Conservation (phyloP, 2,329 filamentous ascomycete genomes). For the Amylocarpus encephaloides region DNA sequence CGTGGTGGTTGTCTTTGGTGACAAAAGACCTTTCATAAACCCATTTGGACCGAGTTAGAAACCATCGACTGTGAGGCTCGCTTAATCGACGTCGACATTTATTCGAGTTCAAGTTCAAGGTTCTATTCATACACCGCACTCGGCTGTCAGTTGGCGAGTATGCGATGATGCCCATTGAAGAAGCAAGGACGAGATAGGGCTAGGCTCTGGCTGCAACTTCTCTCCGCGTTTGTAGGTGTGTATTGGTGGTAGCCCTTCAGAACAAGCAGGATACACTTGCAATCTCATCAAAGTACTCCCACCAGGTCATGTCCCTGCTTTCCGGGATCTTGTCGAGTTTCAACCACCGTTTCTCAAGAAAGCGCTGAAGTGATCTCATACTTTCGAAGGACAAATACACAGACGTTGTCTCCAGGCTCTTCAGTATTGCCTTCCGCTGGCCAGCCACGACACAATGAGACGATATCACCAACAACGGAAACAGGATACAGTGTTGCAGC, state of each 20-base stretch:
- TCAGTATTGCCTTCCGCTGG: conserved; percentile 27
- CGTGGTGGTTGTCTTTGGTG: too few species aligned
- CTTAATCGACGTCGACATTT: too few species aligned
- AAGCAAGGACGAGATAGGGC: too few species aligned
- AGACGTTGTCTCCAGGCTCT: conserved; percentile 20
- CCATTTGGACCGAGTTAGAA: too few species aligned
- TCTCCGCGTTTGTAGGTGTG: too few species aligned
- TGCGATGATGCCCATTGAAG: too few species aligned
- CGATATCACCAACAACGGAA: conserved; percentile 35
- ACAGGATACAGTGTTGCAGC: conserved; percentile 35
- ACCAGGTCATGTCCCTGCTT: conserved; percentile 19
- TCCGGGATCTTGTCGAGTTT: conserved; percentile 17
- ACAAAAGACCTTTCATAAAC: too few species aligned
- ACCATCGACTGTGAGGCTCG: too few species aligned
- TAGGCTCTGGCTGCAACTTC: too few species aligned
- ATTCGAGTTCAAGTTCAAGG: too few species aligned
- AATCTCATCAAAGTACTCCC: conserved; percentile 25
- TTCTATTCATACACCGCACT: too few species aligned
- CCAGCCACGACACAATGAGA: conserved; percentile 30
- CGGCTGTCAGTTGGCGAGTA: too few species aligned
- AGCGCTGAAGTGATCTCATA: conserved; percentile 20
- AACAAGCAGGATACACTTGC: conserved; percentile 26
- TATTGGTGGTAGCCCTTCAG: conserved; percentile 5
- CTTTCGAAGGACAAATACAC: conserved; percentile 25
- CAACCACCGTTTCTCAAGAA: conserved; percentile 22